Evolutionary conservation across 768 basidiomycete species (phyloP).

Genomic region (Amanita exitialis): DNA sequence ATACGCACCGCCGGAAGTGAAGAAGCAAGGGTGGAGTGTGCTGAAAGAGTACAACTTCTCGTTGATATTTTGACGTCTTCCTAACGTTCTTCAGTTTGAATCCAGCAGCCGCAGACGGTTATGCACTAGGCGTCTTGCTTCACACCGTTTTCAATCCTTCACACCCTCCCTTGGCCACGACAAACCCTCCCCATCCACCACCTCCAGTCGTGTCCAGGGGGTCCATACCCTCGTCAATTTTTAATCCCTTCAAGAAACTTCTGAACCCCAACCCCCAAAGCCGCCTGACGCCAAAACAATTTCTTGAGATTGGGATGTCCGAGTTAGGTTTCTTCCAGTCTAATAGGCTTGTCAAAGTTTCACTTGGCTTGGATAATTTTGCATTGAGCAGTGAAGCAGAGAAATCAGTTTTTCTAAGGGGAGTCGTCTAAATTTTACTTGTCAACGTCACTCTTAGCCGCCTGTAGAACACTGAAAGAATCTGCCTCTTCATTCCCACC

Average conservation of each 20-base stretch:
- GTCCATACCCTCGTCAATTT: conserved; percentile 62
- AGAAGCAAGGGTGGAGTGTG: conserved; percentile 73
- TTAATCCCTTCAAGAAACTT: conserved; percentile 77
- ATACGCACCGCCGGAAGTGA: conserved; percentile 78
- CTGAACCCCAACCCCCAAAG: conserved; percentile 83
- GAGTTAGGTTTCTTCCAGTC: conserved; percentile 75
- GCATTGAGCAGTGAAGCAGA: conserved; percentile 73
- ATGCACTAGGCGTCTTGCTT: conserved; percentile 79
- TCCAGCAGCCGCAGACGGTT: conserved; percentile 70
- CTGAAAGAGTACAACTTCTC: conserved; percentile 61
- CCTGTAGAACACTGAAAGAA: conserved; percentile 62
- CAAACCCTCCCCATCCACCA: conserved; percentile 65
- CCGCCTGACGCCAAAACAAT: conserved; percentile 64
- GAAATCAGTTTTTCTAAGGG: conserved; percentile 65
- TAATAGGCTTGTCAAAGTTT: conserved; percentile 80
- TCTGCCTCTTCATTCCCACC: conserved; percentile 72
- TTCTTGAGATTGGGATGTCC: conserved; percentile 75
- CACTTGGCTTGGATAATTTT: conserved; percentile 80
- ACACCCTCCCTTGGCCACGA: conserved; percentile 58
- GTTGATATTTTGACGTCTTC: background rate
- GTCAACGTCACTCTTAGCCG: conserved; percentile 9
- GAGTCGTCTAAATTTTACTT: conserved; percentile 7
- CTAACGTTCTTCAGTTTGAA: conserved; percentile 24
- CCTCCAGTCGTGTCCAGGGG: conserved; percentile 73
- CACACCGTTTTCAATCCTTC: conserved; percentile 83